A percentile compares a stretch with the other conserved stretches of the same genome.
Conservation (phyloP, 2,329 filamentous ascomycete species). For the Fusarium veterinarium region DNA sequence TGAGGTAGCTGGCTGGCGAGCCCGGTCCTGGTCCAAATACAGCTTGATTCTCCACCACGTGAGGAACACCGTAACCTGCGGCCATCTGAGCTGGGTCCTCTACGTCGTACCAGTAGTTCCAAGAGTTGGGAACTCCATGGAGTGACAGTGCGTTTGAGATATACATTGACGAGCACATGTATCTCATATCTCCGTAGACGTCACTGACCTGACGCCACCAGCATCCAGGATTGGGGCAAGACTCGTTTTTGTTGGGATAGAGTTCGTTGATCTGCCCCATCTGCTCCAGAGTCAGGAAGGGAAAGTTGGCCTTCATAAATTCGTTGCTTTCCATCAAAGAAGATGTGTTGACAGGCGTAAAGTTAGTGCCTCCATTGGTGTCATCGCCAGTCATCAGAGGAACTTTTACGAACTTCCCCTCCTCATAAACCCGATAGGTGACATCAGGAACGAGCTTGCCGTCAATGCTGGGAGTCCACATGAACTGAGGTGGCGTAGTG, state of each 20-base stretch:
- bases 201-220: slow-evolving; percentile 54
- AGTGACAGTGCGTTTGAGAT: slow-evolving; percentile 45
- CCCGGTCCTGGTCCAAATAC: slow-evolving; percentile 74
- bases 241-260: slow-evolving; percentile 52
- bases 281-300: slow-evolving; percentile 48
- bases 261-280: slow-evolving; percentile 49
- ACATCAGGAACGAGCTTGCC: slow-evolving; percentile 62
- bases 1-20: slow-evolving; percentile 66
- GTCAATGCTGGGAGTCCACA: slow-evolving; percentile 67
- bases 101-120: slow-evolving; percentile 78
- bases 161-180: slow-evolving; percentile 51
- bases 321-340: slow-evolving; percentile 49
- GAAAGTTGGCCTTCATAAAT: slow-evolving; percentile 51
- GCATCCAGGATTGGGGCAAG: slow-evolving; percentile 48
- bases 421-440: slow-evolving; percentile 60
- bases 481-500: slow-evolving; percentile 57
- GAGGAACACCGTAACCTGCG: slow-evolving; percentile 71
- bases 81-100: slow-evolving; percentile 65
- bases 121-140: slow-evolving; percentile 58
- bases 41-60: slow-evolving; percentile 73
- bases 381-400: slow-evolving; percentile 62
- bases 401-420: slow-evolving; percentile 64
- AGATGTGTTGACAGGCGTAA: slow-evolving; percentile 46
- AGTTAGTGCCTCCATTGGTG: slow-evolving; percentile 53
- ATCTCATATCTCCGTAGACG: slow-evolving; percentile 51